These are phyloP conservation scores for Syncephalastrum racemosum DNA, from an alignment of 371 early-diverging fungal genomes.

Conservation along the genomic window DNA sequence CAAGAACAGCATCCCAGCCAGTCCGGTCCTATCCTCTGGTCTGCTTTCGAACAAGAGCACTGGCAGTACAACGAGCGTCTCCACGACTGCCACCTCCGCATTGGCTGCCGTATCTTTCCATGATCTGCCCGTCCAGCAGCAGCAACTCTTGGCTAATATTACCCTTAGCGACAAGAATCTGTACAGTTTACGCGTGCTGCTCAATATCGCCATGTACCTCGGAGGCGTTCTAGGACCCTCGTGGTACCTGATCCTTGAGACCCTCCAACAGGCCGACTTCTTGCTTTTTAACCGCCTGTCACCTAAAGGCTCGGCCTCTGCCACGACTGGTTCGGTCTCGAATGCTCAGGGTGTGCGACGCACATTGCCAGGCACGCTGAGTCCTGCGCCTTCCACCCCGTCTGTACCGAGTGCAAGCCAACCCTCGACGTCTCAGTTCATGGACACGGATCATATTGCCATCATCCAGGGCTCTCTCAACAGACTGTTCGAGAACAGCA, in stretches of 20 bases:
- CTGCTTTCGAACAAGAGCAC: constrained; percentile 23
- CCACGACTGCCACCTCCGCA: constrained; percentile 15
- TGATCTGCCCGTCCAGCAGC: constrained; percentile 42
- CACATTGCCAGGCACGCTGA: constrained; percentile 22
- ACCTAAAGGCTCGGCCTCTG: constrained; percentile 33
- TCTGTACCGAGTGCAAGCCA: constrained; percentile 11
- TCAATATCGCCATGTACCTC: constrained; percentile 75
- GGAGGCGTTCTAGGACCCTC: constrained; percentile 74
- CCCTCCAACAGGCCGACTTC: constrained; percentile 83
- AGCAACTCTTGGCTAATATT: constrained; percentile 42
- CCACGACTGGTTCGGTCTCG: background rate
- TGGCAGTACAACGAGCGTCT: constrained; percentile 24
- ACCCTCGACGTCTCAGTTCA: constrained; percentile 22
- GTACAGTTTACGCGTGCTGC: constrained; percentile 71
- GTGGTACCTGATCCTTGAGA: constrained; percentile 89
- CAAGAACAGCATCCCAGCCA: constrained; percentile 69
- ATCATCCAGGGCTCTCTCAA: constrained; percentile 56
- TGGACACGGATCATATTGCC: constrained; percentile 57
- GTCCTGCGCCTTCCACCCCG: constrained; percentile 8
- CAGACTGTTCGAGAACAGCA: constrained; percentile 74
- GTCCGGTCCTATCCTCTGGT: constrained; percentile 48
- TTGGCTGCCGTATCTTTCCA: constrained; percentile 26
- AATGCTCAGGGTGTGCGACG: constrained; percentile 23
- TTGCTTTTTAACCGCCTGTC: constrained; percentile 44
- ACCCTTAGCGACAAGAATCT: constrained; percentile 76